phyloP scores from a whole-genome alignment of 2,329 filamentous ascomycete species.

The Trichoderma breve region DNA sequence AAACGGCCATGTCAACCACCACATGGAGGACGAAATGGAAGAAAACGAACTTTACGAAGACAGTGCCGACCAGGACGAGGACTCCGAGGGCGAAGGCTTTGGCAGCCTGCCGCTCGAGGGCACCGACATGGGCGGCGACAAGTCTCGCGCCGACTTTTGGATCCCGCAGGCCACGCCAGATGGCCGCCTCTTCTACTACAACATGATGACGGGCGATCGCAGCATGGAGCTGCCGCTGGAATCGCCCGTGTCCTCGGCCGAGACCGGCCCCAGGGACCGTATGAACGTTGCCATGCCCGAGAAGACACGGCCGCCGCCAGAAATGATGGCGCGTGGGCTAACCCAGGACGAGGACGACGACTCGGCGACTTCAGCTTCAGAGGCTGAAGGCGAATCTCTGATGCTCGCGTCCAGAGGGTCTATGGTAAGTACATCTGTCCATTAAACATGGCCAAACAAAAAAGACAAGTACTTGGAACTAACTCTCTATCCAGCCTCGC shows the following conservation, averaged over 20 bases:
- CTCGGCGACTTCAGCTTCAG: conserved; percentile 78
- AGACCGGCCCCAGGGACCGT: conserved; percentile 83
- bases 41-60: conserved; percentile 66
- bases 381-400: conserved; percentile 72
- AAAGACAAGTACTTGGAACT: neutral
- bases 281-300: conserved; percentile 87
- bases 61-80: conserved; percentile 64
- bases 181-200: conserved; percentile 94
- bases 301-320: conserved; percentile 82
- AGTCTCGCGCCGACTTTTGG: conserved; percentile 94
- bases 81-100: conserved; percentile 59
- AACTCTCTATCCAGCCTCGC: conserved; percentile 45
- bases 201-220: conserved; percentile 92
- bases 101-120: conserved; percentile 68
- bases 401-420: conserved; percentile 68
- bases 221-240: conserved; percentile 94
- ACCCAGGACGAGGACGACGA: conserved; percentile 87
- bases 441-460: neutral
- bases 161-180: conserved; percentile 95
- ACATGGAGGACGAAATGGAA: conserved; percentile 61
- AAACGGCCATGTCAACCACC: conserved; percentile 54
- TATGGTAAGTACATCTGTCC: conserved; percentile 50
- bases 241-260: conserved; percentile 74
- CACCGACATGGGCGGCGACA: conserved; percentile 53
- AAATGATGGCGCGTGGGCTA: conserved; percentile 83